A percentile compares a stretch with the other conserved stretches of the same genome.
Conservation (phyloP, 2,329 filamentous ascomycete species). For the Drechslerella stenobrocha region DNA sequence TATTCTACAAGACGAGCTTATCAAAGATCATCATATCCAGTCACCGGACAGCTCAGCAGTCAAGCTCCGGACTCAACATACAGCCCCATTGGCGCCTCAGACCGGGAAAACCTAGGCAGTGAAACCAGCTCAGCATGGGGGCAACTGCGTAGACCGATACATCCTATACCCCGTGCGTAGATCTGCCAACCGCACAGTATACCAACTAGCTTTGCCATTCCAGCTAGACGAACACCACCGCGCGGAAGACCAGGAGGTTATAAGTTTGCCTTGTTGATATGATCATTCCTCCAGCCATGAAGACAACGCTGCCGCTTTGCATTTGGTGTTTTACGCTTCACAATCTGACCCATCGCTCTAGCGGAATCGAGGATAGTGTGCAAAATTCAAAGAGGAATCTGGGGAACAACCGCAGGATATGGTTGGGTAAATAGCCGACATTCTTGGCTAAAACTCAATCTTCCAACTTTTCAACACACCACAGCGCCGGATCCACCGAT, state of each 20-base stretch:
- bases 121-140: too few relatives aligned
- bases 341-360: background rate
- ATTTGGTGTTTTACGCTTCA: background rate
- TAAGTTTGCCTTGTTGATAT: too few relatives aligned
- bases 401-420: constrained; percentile 1
- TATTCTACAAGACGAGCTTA: background rate
- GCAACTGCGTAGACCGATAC: too few relatives aligned
- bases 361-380: constrained; percentile 1
- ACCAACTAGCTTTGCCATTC: too few relatives aligned
- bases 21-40: background rate
- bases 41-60: constrained; percentile 1
- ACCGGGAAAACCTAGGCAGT: too few relatives aligned
- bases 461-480: constrained; percentile 1
- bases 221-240: too few relatives aligned
- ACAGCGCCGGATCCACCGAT: background rate
- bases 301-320: background rate
- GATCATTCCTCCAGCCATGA: background rate
- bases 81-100: too few relatives aligned
- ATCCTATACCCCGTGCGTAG: too few relatives aligned
- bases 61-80: background rate
- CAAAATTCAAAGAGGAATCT: background rate
- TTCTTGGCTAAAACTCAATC: constrained; percentile 3
- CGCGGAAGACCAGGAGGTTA: too few relatives aligned
- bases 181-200: too few relatives aligned
- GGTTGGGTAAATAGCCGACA: constrained; percentile 7